Base-by-base conservation (phyloP, 2,329 filamentous ascomycete species). In the Corniculantispora saksenae region DNA sequence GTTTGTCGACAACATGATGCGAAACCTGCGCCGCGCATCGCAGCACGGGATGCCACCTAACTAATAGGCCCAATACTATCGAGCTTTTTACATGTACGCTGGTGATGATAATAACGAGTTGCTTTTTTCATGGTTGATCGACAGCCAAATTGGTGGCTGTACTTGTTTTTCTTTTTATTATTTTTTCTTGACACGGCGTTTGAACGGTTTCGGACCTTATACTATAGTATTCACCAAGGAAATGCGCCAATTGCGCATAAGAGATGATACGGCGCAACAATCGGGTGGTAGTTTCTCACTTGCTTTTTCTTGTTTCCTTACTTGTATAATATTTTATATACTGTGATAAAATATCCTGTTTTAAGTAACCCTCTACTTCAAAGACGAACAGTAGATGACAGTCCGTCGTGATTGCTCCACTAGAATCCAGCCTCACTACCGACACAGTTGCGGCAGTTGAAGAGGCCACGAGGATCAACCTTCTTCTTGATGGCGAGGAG, bases 1-100 rank as follows among this genome's bases (percentile, higher is more conserved):
- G 29, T 76, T 86, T 48, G 79, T 86, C 53, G 82, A 85, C 71
- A 80, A 79, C 67, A 82, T 86, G 78, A 81, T 86, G 78, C 71
- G 73, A 51, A 84, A 85, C 67, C 74, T 86, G 17, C 79, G 80
- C 50, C 77, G 80, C 58, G 80, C 47, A 15, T 54, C 43, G 13
- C 56, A 61, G 40, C 63, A 65, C 17, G 40, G 43, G 2, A 56
- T 17, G 13, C 2, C 27, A 17, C 29, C 47, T 21, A 15, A 59
- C 13, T 23, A 23, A 45, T 13, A 8, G 12, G 8, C 13, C 10
- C 23, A 47, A 10, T 19, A 17, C n/a, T 12, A 10, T 3, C 17
- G 5, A 40, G 1, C 15, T 48, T 12, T 23, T 12, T 23, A 58
- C 48, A 29, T 51, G 25, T 64, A 58, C 40, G 32, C 32, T 58